Conservation (phyloP, 1,139 yeast species). For the Diutina mesorugosa region DNA sequence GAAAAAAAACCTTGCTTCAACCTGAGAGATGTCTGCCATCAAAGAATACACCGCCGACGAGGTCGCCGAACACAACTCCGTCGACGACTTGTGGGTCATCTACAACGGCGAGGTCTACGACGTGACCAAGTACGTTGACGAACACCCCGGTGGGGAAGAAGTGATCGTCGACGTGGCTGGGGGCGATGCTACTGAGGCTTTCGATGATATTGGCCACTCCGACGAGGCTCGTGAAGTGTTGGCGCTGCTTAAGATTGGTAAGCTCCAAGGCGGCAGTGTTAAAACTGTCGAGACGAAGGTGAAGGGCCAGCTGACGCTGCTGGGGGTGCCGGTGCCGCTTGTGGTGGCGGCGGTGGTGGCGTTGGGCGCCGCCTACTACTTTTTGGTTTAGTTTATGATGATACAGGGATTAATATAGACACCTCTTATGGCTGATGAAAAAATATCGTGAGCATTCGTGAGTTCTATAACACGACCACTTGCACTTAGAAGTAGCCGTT, state of each 20-base stretch:
- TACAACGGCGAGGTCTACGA: slow-evolving; percentile 88
- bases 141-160: slow-evolving; percentile 99
- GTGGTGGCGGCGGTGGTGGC: slow-evolving; percentile 34
- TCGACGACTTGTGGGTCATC: slow-evolving; percentile 82
- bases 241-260: slow-evolving; percentile 56
- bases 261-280: slow-evolving; percentile 27
- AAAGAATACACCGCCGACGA: slow-evolving; percentile 38
- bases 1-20: neutral
- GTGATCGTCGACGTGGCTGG: slow-evolving; percentile 88
- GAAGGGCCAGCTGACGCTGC: no score
- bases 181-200: slow-evolving; percentile 84
- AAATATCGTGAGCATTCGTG: neutral
- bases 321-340: slow-evolving; percentile 2
- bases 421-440: neutral
- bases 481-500: neutral
- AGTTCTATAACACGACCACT: neutral
- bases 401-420: neutral
- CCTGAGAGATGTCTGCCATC: slow-evolving; percentile 8
- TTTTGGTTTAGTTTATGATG: slow-evolving; percentile 9
- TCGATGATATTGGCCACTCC: slow-evolving; percentile 95
- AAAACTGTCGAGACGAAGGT: no score
- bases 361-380: slow-evolving; percentile 26
- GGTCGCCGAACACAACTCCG: slow-evolving; percentile 63
- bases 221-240: slow-evolving; percentile 85
- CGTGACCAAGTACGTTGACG: slow-evolving; percentile 72